Base-by-base conservation (phyloP, 2,329 filamentous ascomycete genomes). In the Fusarium sp. region DNA sequence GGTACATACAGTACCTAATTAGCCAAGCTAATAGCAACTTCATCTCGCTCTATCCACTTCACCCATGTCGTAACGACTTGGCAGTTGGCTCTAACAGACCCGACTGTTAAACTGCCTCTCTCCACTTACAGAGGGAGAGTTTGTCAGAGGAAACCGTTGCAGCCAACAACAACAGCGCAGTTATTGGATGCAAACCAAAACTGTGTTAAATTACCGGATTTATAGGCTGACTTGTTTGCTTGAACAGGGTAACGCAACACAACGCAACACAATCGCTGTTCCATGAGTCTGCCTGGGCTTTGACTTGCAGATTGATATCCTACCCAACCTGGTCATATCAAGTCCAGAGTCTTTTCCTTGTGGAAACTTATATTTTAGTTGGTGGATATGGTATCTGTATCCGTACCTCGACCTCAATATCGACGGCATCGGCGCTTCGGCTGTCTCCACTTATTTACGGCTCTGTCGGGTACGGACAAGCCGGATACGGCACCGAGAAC, bases 1-100 rank as follows among this genome's bases (percentile, higher is more conserved):
- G 32, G 30, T 16, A 32, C 16, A 18, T 25, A 25, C 6, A 25
- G 24, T 29, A 66, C 59, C 30, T 30, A 64, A 24, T 16, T 44
- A 62, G 27, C 56, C 20, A 52, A 45, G 34, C 34, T n/a, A 38
- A 46, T 56, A 43, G n/a, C n/a, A 67, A 59, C 42, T 44, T 67
- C 66, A 68, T 70, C 57, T 70, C 66, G 45, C 34, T 46, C 42
- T 49, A 54, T 43, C 44, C 57, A 47, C 45, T 27, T 20, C 30
- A 49, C 32, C 53, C 57, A 56, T 63, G 63, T 40, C 49, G 40
- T 29, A 44, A 53, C 46, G 54, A 20, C 63, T 71, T 70, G 68
- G 63, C 68, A 59, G 45, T 43, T 29, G 32, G 29, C 29, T 45
- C 20, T 10, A 52, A 32, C 52, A 54, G 14, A 34, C 10, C 27